Percentiles rank a stretch among this genome's conserved stretches.
These are phyloP conservation scores for Tetragonia tetragonoides DNA, from an alignment of 148 eudicot genomes.

Conservation along the genomic window DNA sequence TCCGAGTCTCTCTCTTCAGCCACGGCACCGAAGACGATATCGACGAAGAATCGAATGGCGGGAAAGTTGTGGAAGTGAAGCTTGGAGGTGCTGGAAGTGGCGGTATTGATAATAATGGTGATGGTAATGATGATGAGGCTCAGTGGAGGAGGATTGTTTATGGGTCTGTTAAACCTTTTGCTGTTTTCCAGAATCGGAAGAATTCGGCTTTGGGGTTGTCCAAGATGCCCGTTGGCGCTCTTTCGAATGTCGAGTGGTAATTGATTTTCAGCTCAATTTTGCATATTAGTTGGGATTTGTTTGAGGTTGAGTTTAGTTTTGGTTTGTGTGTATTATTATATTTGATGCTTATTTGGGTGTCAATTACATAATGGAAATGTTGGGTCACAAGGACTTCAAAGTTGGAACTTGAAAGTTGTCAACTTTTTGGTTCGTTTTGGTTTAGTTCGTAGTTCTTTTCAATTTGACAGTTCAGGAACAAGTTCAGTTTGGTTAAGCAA, in stretches of 20 bases:
- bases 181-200: constrained; percentile 73
- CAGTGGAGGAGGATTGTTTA: constrained; percentile 80
- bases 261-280: not conserved
- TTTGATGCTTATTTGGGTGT: not conserved
- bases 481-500: too few relatives aligned
- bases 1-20: constrained; percentile 64
- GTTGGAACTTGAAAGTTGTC: not conserved
- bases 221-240: constrained; percentile 28
- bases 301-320: not conserved
- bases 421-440: too few relatives aligned
- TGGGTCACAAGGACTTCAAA: not conserved
- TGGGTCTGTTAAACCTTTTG: constrained; percentile 82
- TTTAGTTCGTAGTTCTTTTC: too few relatives aligned
- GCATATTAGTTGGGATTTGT: not conserved
- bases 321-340: not conserved
- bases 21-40: not conserved
- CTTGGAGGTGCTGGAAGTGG: constrained; percentile 41
- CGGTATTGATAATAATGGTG: constrained; percentile 19
- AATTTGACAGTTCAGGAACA: too few relatives aligned
- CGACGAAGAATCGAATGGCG: constrained; percentile 35
- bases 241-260: constrained; percentile 56
- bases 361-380: not conserved
- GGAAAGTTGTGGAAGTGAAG: constrained; percentile 68
- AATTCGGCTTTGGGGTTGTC: constrained; percentile 38
- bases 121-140: constrained; percentile 32